Conservation (phyloP, 768 basidiomycete genomes). For the Boletus subcaerulescens region DNA sequence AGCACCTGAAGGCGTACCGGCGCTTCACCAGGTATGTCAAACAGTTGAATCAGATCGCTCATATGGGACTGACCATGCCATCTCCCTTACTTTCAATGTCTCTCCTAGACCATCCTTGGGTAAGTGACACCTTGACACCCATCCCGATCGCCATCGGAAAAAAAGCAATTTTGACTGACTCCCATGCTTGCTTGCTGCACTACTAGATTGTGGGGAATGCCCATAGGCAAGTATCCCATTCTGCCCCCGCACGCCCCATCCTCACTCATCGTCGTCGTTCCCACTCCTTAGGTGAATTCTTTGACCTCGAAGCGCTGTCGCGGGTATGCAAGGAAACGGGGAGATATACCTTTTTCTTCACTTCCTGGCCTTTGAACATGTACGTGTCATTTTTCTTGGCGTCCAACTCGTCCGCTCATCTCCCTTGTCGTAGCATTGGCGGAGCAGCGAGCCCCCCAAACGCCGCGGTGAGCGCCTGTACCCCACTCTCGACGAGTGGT, state of each 20-base stretch:
- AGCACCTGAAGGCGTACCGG: slow-evolving; percentile 37
- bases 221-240: slow-evolving; percentile 46
- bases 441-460: slow-evolving; percentile 71
- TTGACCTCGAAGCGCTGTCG: slow-evolving; percentile 65
- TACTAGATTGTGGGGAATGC: slow-evolving; percentile 66
- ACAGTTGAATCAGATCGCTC: not conserved
- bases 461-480: slow-evolving; percentile 50
- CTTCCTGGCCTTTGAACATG: slow-evolving; percentile 74
- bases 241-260: too few relatives aligned
- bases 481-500: too few relatives aligned
- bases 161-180: too few relatives aligned
- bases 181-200: too few relatives aligned
- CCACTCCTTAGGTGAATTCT: slow-evolving; percentile 53
- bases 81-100: too few relatives aligned
- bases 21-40: slow-evolving; percentile 54
- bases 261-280: not conserved
- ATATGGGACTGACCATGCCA: not conserved
- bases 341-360: slow-evolving; percentile 73
- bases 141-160: too few relatives aligned
- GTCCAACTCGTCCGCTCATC: not conserved
- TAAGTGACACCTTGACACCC: slow-evolving; percentile 29
- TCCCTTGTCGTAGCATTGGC: slow-evolving; percentile 41
- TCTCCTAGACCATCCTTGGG: slow-evolving; percentile 54
- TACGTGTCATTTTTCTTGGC: slow-evolving; percentile 30
- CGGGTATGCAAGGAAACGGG: slow-evolving; percentile 53